Percentiles rank a stretch among this genome's conserved stretches.
Evolutionary conservation across 495 filamentous ascomycete species (phyloP).

Genomic region (Echria macrotheca): DNA sequence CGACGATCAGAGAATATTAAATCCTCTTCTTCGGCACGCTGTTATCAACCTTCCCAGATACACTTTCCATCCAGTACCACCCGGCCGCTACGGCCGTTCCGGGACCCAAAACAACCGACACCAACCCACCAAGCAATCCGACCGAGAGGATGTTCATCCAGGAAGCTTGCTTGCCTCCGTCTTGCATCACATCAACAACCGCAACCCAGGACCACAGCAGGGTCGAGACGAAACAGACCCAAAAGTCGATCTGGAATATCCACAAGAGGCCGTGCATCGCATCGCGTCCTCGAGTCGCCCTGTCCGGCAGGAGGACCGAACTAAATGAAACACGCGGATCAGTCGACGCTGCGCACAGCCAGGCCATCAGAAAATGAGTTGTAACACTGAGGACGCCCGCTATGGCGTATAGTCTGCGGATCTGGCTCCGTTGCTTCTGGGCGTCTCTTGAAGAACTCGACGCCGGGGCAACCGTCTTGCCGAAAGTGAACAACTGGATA

Average conservation of each 20-base stretch:
- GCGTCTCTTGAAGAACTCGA: no score
- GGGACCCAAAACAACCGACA: background rate
- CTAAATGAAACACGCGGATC: background rate
- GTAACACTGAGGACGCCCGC: background rate
- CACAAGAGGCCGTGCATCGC: background rate
- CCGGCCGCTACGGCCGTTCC: background rate
- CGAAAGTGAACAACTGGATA: background rate
- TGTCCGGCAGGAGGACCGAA: background rate
- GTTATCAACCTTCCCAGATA: no score
- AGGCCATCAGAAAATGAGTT: background rate
- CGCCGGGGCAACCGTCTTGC: background rate
- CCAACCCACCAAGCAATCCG: background rate
- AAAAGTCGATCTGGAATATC: background rate
- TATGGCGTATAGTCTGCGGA: background rate
- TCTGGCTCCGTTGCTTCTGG: no score
- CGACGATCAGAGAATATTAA: no score
- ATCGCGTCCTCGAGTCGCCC: no score
- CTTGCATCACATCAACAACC: background rate
- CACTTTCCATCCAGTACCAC: background rate
- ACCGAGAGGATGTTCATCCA: background rate
- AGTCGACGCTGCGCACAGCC: background rate
- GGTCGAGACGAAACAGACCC: background rate
- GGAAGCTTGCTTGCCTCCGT: background rate
- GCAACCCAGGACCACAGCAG: background rate
- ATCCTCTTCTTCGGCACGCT: no score